Base-by-base conservation (phyloP, 2,329 filamentous ascomycete genomes). In the Stemphylium vesicarium region DNA sequence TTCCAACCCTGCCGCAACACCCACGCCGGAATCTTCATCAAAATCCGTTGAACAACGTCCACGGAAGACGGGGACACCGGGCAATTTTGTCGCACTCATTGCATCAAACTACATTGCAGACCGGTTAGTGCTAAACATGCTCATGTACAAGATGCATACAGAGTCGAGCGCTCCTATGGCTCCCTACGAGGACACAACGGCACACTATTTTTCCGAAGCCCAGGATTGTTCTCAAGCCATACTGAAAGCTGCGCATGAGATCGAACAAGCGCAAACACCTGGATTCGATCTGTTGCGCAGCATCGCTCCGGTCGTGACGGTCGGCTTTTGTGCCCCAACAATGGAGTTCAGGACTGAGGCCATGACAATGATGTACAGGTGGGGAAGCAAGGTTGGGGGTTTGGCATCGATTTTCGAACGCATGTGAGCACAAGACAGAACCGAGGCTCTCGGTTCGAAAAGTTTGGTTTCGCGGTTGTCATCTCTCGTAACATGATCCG, bases 361-460 rank as follows among this genome's bases (percentile, higher is more conserved):
- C 4, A 43, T 52, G 38, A 44, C 53, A n/a, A 70, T 65, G 59
- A 46, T 74, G 47, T 50, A 52, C 22, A 48, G 67, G 22, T 74
- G 68, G 69, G 63, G 63, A 4, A 45, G 54, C 35, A 63, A 49
- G 26, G 56, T 57, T 9, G 66, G 60, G 2, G 50, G 50, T 2
- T 13, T 57, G 15, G 29, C 24, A 1, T 20, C 49, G 2, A 16
- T 44, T 4, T 22, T 54, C n/a, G 35, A 44, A 26, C 22, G 32
- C n/a, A 22, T 46, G 11, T 36, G n/a, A 46, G 35, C 13, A 24
- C 22, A 7, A 7, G 22, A 24, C 20, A 22, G 6, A 22, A 22
- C 20, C 20, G 6, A 22, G 20, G 22, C 5, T 8, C 22, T 24
- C 22, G 22, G 22, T 7, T 4, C 22, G 5, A 24, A 24, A 8